Conservation (phyloP, 2,329 filamentous ascomycete genomes). For the Exophiala dermatitidis region DNA sequence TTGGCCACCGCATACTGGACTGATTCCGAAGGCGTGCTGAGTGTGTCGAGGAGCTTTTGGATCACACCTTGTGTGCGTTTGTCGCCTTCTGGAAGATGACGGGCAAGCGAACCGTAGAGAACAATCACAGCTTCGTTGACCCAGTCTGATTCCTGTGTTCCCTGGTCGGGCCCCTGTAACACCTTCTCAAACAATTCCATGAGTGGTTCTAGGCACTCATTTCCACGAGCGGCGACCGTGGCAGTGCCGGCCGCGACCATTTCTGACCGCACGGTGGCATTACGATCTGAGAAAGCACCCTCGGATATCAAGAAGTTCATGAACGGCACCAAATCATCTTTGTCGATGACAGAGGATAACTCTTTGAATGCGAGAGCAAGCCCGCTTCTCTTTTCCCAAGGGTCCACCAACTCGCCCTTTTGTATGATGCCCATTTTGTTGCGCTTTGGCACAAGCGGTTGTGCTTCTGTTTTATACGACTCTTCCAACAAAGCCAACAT, state of each 20-base stretch:
- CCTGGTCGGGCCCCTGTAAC: slow-evolving; percentile 76
- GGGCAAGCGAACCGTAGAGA: slow-evolving; percentile 87
- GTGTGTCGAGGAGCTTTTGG: slow-evolving; percentile 72
- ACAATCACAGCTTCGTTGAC: slow-evolving; percentile 97
- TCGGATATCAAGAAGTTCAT: slow-evolving; percentile 78
- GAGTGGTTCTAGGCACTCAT: slow-evolving; percentile 72
- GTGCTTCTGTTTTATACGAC: slow-evolving; percentile 70
- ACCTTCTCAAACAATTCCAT: slow-evolving; percentile 89
- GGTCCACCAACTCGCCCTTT: slow-evolving; percentile 79
- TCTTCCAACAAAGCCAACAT: slow-evolving; percentile 60
- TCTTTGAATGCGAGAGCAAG: slow-evolving; percentile 82
- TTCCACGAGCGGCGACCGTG: slow-evolving; percentile 74
- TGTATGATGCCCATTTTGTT: slow-evolving; percentile 93
- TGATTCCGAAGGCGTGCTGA: slow-evolving; percentile 91
- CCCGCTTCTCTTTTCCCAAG: slow-evolving; percentile 86
- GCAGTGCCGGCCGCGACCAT: slow-evolving; percentile 87
- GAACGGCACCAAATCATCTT: slow-evolving; percentile 65
- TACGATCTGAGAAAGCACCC: slow-evolving; percentile 80
- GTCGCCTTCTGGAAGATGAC: slow-evolving; percentile 80
- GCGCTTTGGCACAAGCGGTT: slow-evolving; percentile 72
- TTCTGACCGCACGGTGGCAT: slow-evolving; percentile 67
- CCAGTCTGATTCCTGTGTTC: slow-evolving; percentile 72
- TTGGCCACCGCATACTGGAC: slow-evolving; percentile 95
- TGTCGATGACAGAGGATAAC: slow-evolving; percentile 63
- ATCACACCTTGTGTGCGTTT: slow-evolving; percentile 81